Conservation (phyloP, 208 protist genomes). For the Acanthamoeba healyi region DNA sequence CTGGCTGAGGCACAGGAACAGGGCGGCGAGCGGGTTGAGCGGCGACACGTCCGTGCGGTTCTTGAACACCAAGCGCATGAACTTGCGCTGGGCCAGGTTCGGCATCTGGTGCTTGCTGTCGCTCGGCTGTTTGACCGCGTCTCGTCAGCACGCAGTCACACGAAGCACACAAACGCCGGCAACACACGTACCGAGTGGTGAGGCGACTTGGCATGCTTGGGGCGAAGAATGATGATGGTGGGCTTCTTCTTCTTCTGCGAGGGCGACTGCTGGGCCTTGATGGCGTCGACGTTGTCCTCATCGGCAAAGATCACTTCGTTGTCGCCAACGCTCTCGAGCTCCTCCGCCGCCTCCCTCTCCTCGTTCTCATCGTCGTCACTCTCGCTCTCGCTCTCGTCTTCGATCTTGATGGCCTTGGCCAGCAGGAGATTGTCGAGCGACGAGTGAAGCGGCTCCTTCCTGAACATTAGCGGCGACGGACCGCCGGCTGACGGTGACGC, state of each 20-base stretch:
- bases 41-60: slow-evolving; percentile 1
- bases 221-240: slow-evolving; percentile 8
- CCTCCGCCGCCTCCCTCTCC: neutral
- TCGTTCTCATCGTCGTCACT: neutral
- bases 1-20: slow-evolving; percentile 7
- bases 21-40: neutral
- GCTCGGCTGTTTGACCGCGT: neutral
- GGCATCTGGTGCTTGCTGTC: neutral
- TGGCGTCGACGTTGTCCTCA: neutral
- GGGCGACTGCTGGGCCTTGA: neutral
- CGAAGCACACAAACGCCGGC: too few relatives aligned
- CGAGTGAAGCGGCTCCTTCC: neutral
- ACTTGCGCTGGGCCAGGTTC: neutral
- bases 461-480: neutral
- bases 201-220: neutral
- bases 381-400: slow-evolving; percentile 26
- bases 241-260: neutral
- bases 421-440: neutral
- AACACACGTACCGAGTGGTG: too few relatives aligned
- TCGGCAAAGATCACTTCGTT: slow-evolving; percentile 9
- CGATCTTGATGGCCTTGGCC: slow-evolving; percentile 27
- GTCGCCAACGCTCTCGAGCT: slow-evolving; percentile 7
- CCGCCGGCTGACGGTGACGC: neutral
- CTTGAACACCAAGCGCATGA: slow-evolving; percentile 4
- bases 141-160: too few relatives aligned